phyloP scores from a whole-genome alignment of 176 grass and related monocot genomes.

The Leersia perrieri region DNA sequence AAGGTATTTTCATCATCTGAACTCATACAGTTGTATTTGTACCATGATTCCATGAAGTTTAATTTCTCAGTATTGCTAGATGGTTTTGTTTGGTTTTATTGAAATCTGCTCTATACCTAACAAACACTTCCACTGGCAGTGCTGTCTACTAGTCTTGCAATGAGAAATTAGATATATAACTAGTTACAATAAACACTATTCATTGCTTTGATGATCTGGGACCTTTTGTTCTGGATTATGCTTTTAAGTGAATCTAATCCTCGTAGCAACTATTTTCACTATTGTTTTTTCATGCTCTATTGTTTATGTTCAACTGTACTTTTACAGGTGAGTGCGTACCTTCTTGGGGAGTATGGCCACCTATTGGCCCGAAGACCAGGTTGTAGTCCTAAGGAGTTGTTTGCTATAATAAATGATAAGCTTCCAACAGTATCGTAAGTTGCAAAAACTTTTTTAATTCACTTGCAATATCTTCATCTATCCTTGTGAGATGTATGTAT shows the following conservation, averaged over 20 bases:
- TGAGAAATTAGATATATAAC: neutral
- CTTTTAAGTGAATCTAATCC: slow-evolving; percentile 13
- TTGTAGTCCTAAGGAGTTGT: slow-evolving; percentile 96
- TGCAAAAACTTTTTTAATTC: slow-evolving; percentile 27
- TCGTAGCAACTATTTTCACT: neutral
- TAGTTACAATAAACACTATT: neutral
- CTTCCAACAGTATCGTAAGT: slow-evolving; percentile 94
- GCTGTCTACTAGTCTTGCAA: neutral
- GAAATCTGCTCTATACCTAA: neutral
- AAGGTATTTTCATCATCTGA: slow-evolving; percentile 65
- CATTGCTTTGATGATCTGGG: slow-evolving; percentile 7
- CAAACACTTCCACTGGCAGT: neutral
- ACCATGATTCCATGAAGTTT: neutral
- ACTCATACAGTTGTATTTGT: slow-evolving; percentile 12
- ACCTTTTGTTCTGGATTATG: slow-evolving; percentile 19
- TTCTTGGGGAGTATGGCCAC: slow-evolving; percentile 98
- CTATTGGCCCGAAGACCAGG: slow-evolving; percentile 88
- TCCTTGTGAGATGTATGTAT: slow-evolving; percentile 14
- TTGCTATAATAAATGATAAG: slow-evolving; percentile 90
- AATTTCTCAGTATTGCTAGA: neutral
- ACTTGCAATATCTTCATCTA: slow-evolving; percentile 9
- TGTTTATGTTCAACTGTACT: slow-evolving; percentile 15
- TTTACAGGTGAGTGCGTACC: slow-evolving; percentile 91
- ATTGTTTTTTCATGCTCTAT: slow-evolving; percentile 1
- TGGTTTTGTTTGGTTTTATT: slow-evolving; percentile 15